Base-by-base conservation (phyloP, 139 green algal genomes). In the Tetraselmis chui region DNA sequence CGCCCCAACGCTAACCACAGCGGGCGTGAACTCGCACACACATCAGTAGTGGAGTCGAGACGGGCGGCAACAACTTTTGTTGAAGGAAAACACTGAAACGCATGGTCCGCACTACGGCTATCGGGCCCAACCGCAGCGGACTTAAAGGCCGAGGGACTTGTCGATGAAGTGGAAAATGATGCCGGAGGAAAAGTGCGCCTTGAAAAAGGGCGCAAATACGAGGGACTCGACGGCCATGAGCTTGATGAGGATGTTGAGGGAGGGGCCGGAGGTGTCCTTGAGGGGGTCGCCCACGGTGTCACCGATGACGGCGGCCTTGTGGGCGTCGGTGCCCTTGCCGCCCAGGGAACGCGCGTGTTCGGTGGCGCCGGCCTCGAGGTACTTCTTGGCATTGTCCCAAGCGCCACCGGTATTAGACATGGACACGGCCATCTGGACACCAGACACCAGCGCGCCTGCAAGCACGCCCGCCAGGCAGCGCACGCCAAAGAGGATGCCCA, bases 321-420 rank as follows among this genome's bases (percentile, higher is more conserved):
- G 97, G 32, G 89, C 92, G 83, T 98, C 97, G 80, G 89, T 94
- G 67, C 97, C 97, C 92, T 99, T 99, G 89, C 92, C 93, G 58
- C 96, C 96, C 82, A 99, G 89, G 29, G 92, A 87, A 80, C 91
- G 89, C 0, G 96, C 96, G 59, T 98, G 93, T 89, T 98, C 95
- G 23, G 87, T 81, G 22, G 75, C 82, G 26, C 88, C 86, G 27
- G 88, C 92, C 91, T 97, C 95, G 2, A 99, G 92, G 88, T 97
- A 98, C 91, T 99, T 99, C 93, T 99, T 99, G 80, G 96, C 95
- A 85, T 99, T 99, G 90, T 99, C 97, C 96, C 96, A 99, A 1
- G 97, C 97, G 76, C 95, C 94, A 79, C 96, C 96, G 59, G 96
- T 98, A 93, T 99, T 99, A 89, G 91, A 96, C 91, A 97, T 97